Evolutionary conservation across 164 flowering plant genomes (phyloP).

Genomic region (Tinospora cordifolia): DNA sequence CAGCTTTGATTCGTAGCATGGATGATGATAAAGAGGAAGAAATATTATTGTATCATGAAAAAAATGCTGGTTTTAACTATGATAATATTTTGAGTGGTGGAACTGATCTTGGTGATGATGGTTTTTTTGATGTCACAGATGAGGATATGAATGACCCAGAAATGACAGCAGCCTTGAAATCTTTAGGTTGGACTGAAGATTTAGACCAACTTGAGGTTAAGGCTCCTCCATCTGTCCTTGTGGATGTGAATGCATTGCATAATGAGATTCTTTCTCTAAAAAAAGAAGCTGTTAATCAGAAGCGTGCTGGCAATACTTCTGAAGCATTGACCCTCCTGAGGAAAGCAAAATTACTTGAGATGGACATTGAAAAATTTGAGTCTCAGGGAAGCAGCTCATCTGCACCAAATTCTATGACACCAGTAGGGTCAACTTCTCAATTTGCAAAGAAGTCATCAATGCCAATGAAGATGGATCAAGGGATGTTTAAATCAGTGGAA

Average conservation of each 20-base stretch:
- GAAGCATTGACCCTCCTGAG: constrained; percentile 63
- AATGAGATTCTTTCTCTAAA: constrained; percentile 58
- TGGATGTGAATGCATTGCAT: constrained; percentile 33
- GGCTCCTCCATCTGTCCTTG: constrained; percentile 14
- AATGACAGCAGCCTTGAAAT: constrained; percentile 50
- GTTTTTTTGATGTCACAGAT: constrained; percentile 67
- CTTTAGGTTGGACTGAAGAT: constrained; percentile 83
- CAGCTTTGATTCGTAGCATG: constrained; percentile 54
- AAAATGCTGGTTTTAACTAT: constrained; percentile 31
- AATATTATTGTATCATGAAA: constrained; percentile 18
- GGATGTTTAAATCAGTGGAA: constrained; percentile 4
- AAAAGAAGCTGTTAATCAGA: constrained; percentile 56
- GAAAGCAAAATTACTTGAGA: constrained; percentile 72
- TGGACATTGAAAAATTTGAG: constrained; percentile 34
- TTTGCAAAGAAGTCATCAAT: constrained; percentile 10
- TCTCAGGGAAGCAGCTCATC: constrained; percentile 16
- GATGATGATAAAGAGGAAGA: constrained; percentile 43
- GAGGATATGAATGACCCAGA: constrained; percentile 86
- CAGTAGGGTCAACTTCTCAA: constrained; percentile 14
- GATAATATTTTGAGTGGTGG: constrained; percentile 31
- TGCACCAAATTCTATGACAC: constrained; percentile 2
- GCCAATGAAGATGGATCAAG: constrained; percentile 13
- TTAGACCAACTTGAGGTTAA: constrained; percentile 22
- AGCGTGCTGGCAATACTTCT: constrained; percentile 59
- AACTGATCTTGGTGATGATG: constrained; percentile 40